Base-by-base conservation (phyloP, 176 grass and related monocot species). In the Oryza meridionalis region DNA sequence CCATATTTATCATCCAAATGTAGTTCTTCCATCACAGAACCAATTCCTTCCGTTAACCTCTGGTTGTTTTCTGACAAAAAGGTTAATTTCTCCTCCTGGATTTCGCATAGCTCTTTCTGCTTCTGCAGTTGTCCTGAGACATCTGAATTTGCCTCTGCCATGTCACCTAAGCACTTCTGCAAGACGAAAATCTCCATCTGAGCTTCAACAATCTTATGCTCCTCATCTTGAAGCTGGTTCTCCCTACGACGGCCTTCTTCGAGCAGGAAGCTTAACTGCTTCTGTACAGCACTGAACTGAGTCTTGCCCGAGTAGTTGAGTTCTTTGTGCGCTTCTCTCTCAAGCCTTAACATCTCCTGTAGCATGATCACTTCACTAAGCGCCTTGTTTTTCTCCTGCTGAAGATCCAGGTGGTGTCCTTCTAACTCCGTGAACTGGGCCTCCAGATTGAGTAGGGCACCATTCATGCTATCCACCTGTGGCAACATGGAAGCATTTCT, bases 1-100 rank as follows among this genome's bases (percentile, higher is more conserved):
- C 71, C 87, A 80, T 96, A 94, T 50, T 92, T 94, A 76, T 96
- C 86, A 90, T 96, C 86, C 67, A 99, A 65, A 82, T 98, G 84
- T 49, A 99, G 86, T 12, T 83, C 84, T 81, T 92, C 81, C 63
- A 92, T 73, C 75, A 99, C 88, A 55, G 84, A 92, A 86, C 71
- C 24, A 82, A 99, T 89, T 31, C 90, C 91, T 75, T 87, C 86
- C 47, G 84, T 83, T 58, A 99, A 66, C 33, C 77, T 90, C 75
- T 89, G 86, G 67, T 88, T 92, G 66, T 92, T 84, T 74, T 84
- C 63, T 67, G 70, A 82, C 76, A 91, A 75, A 33, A 29, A 64
- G 66, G 44, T 3, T 26, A 87, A 42, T 68, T 86, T 90, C 66
- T 86, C 84, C 68, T 88, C 85, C 38, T 88, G 75, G 78, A 75